Evolutionary conservation across 1,284 basidiomycete species (phyloP).

Genomic region (Melampsora larici-populina): DNA sequence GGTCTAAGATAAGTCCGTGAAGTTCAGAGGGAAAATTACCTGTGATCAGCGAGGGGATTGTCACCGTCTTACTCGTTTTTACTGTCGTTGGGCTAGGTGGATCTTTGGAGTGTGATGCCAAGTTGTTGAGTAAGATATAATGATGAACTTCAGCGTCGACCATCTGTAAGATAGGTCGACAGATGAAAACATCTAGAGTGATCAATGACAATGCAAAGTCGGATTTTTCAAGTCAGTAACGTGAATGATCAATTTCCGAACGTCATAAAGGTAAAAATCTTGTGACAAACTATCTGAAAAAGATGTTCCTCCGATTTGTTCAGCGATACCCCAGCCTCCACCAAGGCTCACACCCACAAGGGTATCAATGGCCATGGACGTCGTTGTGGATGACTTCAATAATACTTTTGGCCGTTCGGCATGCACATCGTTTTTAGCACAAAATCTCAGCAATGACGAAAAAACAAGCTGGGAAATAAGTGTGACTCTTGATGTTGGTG

Average conservation of each 20-base stretch:
- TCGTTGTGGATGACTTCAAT: constrained; percentile 11
- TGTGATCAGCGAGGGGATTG: constrained; percentile 6
- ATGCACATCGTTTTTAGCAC: not conserved
- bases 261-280: not conserved
- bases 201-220: not conserved
- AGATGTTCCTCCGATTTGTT: constrained; percentile 14
- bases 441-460: constrained; percentile 7
- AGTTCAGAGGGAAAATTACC: not conserved
- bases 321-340: constrained; percentile 23
- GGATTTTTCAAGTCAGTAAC: not conserved
- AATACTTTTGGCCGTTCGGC: constrained; percentile 6
- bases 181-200: constrained; percentile 35
- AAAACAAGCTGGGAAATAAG: constrained; percentile 2
- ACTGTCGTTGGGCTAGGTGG: not conserved
- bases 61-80: not conserved
- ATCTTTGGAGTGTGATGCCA: not conserved
- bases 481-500: constrained; percentile 14
- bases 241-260: not conserved
- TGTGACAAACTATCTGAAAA: constrained; percentile 19
- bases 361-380: constrained; percentile 32
- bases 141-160: constrained; percentile 21
- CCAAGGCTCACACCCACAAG: constrained; percentile 20
- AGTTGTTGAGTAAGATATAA: constrained; percentile 14
- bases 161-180: constrained; percentile 29
- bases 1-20: no score